Conservation (phyloP, 1,284 basidiomycete species). For the Earliella scabrosa region DNA sequence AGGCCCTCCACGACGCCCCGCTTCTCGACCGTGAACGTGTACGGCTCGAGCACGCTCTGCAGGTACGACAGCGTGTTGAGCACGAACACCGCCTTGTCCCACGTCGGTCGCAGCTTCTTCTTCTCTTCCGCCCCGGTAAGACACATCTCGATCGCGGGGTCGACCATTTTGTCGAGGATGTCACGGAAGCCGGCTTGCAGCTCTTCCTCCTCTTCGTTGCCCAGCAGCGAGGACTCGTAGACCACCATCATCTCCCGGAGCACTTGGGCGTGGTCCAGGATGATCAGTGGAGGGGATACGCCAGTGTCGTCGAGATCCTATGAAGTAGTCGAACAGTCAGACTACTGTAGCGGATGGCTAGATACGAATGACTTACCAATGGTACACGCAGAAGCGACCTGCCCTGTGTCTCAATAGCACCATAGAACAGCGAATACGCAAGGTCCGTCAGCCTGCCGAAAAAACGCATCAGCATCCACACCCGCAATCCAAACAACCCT, state of each 20-base stretch:
- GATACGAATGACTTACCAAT: constrained; percentile 56
- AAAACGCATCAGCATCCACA: not conserved
- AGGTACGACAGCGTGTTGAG: constrained; percentile 86
- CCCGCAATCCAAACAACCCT: not conserved
- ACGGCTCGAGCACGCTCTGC: constrained; percentile 72
- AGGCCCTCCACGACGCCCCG: constrained; percentile 59
- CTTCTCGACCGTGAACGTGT: constrained; percentile 73
- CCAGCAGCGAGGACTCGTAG: constrained; percentile 82
- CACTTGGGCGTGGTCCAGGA: constrained; percentile 83
- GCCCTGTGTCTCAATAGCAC: constrained; percentile 83
- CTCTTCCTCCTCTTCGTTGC: constrained; percentile 54
- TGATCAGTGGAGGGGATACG: constrained; percentile 75
- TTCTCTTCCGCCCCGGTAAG: constrained; percentile 71
- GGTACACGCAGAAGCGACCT: constrained; percentile 73
- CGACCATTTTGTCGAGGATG: constrained; percentile 81
- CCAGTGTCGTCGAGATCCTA: constrained; percentile 81
- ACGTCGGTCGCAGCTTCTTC: constrained; percentile 52
- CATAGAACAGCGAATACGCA: constrained; percentile 85
- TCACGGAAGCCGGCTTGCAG: constrained; percentile 63
- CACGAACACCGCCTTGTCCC: constrained; percentile 84
- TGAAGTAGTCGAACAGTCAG: no score
- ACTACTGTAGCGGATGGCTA: not conserved
- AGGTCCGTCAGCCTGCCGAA: constrained; percentile 72
- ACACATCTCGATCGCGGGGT: constrained; percentile 84
- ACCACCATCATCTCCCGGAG: constrained; percentile 89